Percentiles rank a stretch among this genome's conserved stretches.
Conservation (phyloP, 163 green algal genomes). For the Picocystis sp. region DNA sequence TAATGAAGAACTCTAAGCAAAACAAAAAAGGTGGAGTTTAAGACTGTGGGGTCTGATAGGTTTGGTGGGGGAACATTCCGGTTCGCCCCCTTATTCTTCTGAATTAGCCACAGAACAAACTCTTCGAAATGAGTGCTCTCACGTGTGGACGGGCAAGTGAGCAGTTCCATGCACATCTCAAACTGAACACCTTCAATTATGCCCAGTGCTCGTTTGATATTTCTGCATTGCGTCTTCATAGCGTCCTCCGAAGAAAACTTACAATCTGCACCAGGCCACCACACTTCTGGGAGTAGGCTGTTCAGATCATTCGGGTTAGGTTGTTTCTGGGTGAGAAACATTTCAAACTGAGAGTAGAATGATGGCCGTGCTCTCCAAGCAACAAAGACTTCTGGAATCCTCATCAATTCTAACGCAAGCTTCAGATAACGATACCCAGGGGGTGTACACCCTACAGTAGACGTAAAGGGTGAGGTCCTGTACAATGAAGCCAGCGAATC, state of each 20-base stretch:
- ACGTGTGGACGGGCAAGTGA: background rate
- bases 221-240: conserved; percentile 2
- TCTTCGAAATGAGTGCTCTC: conserved; percentile 15
- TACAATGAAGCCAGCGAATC: conserved; percentile 22
- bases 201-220: conserved; percentile 4
- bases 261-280: background rate
- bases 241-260: background rate
- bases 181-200: conserved; percentile 22
- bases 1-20: conserved; percentile 42
- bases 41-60: conserved; percentile 44
- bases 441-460: conserved; percentile 19
- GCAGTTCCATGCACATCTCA: conserved; percentile 14
- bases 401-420: conserved; percentile 21
- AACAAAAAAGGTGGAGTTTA: conserved; percentile 51
- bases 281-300: conserved; percentile 19
- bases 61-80: conserved; percentile 55
- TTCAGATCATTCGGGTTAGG: conserved; percentile 42
- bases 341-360: conserved; percentile 39
- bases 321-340: conserved; percentile 49
- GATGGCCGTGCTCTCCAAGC: conserved; percentile 22
- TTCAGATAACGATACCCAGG: conserved; percentile 25
- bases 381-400: conserved; percentile 4
- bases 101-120: conserved; percentile 46
- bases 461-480: conserved; percentile 12
- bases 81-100: conserved; percentile 46